Evolutionary conservation across 495 filamentous ascomycete genomes (phyloP).

Genomic region (Aspergillus baeticus): DNA sequence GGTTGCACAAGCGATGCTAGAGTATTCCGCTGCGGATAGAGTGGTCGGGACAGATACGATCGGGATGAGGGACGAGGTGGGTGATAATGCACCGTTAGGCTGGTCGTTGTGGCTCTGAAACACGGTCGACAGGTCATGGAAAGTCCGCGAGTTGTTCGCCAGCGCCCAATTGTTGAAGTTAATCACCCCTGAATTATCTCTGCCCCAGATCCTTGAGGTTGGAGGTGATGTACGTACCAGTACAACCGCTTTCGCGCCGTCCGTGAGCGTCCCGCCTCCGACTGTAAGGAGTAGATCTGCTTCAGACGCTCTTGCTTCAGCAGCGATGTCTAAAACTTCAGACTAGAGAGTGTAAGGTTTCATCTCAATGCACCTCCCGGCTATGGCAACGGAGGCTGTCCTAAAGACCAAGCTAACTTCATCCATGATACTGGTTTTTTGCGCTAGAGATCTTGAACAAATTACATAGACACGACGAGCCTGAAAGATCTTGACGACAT

Average conservation of each 20-base stretch:
- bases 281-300: conserved; percentile 61
- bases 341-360: conserved; percentile 58
- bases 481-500: conserved; percentile 50
- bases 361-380: conserved; percentile 56
- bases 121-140: conserved; percentile 43
- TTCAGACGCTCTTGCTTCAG: conserved; percentile 41
- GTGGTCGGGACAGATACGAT: conserved; percentile 63
- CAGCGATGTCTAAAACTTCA: conserved; percentile 54
- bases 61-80: conserved; percentile 43
- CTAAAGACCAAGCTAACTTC: conserved; percentile 45
- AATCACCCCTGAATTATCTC: too few relatives aligned
- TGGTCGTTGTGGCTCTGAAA: conserved; percentile 30
- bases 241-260: conserved; percentile 58
- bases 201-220: too few relatives aligned
- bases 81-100: conserved; percentile 18
- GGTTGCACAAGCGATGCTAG: conserved; percentile 55
- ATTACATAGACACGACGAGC: conserved; percentile 59
- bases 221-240: too few relatives aligned
- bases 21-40: conserved; percentile 64
- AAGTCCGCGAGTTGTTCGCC: conserved; percentile 45
- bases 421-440: conserved; percentile 51
- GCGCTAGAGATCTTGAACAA: conserved; percentile 55
- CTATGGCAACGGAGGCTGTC: conserved; percentile 33
- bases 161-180: conserved; percentile 30
- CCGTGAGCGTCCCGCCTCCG: conserved; percentile 60